These are phyloP conservation scores for Lodderomyces elongisporus DNA, from an alignment of 1,139 yeast species.

Conservation along the genomic window DNA sequence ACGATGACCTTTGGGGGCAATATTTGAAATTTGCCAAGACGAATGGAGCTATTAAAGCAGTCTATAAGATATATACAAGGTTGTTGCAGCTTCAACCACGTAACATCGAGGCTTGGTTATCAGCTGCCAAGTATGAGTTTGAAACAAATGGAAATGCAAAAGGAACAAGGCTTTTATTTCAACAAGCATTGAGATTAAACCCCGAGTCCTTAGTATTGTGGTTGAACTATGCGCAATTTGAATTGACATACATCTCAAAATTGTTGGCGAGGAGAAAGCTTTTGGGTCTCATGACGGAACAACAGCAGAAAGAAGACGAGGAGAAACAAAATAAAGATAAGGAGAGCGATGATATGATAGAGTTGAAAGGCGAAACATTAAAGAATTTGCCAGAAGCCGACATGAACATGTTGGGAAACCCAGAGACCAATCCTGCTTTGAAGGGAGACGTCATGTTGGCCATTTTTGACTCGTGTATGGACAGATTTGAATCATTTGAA, in stretches of 20 bases:
- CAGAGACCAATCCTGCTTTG: slow-evolving; percentile 84
- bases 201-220: slow-evolving; percentile 70
- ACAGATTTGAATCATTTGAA: slow-evolving; percentile 29
- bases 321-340: too few species aligned
- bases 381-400: slow-evolving; percentile 81
- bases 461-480: slow-evolving; percentile 66
- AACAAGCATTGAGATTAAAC: slow-evolving; percentile 80
- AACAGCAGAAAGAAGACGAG: slow-evolving; percentile 32
- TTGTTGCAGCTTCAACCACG: slow-evolving; percentile 87
- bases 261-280: slow-evolving; percentile 78
- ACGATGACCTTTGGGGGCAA: slow-evolving; percentile 70
- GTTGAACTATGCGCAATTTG: slow-evolving; percentile 84
- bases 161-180: slow-evolving; percentile 84
- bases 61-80: slow-evolving; percentile 76
- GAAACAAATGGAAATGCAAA: slow-evolving; percentile 84
- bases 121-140: slow-evolving; percentile 92
- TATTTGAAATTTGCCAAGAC: slow-evolving; percentile 71
- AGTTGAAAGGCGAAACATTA: slow-evolving; percentile 50
- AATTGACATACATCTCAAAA: slow-evolving; percentile 78
- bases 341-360: slow-evolving; percentile 31
- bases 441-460: slow-evolving; percentile 86
- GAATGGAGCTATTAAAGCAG: slow-evolving; percentile 69
- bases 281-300: slow-evolving; percentile 69
- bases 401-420: slow-evolving; percentile 77
- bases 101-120: slow-evolving; percentile 85